Percentiles rank a stretch among this genome's conserved stretches.
These are phyloP conservation scores for Lentinula guzmanii DNA, from an alignment of 768 basidiomycete genomes.

Conservation along the genomic window DNA sequence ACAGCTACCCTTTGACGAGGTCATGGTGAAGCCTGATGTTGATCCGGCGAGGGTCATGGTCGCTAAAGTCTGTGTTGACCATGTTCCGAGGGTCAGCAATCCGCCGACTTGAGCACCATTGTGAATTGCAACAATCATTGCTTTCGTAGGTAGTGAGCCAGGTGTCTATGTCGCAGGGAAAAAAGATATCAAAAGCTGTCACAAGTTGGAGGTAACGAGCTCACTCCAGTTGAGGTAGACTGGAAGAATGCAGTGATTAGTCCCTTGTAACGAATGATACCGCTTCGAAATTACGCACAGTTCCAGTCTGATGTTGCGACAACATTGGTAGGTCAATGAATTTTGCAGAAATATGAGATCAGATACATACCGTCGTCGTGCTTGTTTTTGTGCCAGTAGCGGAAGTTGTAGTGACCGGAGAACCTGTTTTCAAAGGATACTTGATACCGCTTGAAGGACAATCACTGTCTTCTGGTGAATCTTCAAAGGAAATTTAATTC, in stretches of 20 bases:
- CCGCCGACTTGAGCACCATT: conserved; percentile 38
- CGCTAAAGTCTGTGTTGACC: conserved; percentile 57
- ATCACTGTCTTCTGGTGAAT: conserved; percentile 39
- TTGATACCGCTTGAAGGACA: conserved; percentile 55
- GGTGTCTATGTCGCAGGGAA: conserved; percentile 7
- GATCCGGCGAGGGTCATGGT: conserved; percentile 47
- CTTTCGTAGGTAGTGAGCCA: conserved; percentile 35
- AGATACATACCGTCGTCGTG: conserved; percentile 1
- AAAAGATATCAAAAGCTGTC: background rate
- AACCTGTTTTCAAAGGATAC: conserved; percentile 52
- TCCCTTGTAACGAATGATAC: background rate
- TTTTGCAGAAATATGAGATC: background rate
- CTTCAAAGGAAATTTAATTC: conserved; percentile 24
- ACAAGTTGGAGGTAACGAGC: background rate
- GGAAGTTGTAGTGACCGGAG: conserved; percentile 24
- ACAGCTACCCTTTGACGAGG: conserved; percentile 54
- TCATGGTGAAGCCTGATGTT: conserved; percentile 47
- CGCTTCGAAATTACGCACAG: background rate
- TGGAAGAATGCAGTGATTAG: background rate
- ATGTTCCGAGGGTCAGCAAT: conserved; percentile 49
- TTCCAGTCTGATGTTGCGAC: background rate
- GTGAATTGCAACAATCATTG: conserved; percentile 35
- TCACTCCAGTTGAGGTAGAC: background rate
- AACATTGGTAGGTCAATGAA: background rate
- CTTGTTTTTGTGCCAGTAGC: conserved; percentile 1